phyloP scores from a whole-genome alignment of 805 yeast species.

The Candida rishiriensis region DNA sequence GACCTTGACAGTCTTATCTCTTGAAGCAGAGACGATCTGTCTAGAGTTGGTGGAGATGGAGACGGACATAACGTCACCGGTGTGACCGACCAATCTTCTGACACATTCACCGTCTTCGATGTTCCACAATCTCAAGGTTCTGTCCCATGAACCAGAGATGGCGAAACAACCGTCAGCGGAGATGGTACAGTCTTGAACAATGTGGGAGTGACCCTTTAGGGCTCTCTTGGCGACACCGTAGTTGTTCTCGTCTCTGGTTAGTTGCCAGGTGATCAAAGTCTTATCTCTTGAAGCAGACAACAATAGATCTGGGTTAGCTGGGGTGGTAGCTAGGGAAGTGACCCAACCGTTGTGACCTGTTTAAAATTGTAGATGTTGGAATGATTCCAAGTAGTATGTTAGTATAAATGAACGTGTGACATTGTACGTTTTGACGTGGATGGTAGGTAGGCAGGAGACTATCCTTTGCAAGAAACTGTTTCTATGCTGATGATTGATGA shows the following conservation, averaged over 20 bases:
- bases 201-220: slow-evolving; percentile 98
- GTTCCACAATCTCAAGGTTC: slow-evolving; percentile 98
- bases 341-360: slow-evolving; percentile 91
- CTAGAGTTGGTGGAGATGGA: slow-evolving; percentile 95
- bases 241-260: slow-evolving; percentile 91
- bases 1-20: slow-evolving; percentile 98
- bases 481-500: too few species aligned
- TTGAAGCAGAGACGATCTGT: slow-evolving; percentile 97
- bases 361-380: slow-evolving; percentile 1
- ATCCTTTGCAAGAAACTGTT: too few species aligned
- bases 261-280: slow-evolving; percentile 96
- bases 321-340: slow-evolving; percentile 96
- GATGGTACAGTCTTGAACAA: slow-evolving; percentile 95
- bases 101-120: slow-evolving; percentile 89
- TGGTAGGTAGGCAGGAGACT: too few species aligned
- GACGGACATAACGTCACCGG: slow-evolving; percentile 94
- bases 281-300: slow-evolving; percentile 99
- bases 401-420: not conserved
- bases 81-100: slow-evolving; percentile 97
- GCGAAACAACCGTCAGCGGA: slow-evolving; percentile 98
- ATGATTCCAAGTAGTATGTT: slow-evolving; percentile 1
- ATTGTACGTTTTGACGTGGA: too few species aligned
- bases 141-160: slow-evolving; percentile 99
- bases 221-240: slow-evolving; percentile 98
- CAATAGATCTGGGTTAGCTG: slow-evolving; percentile 96